Base-by-base conservation (phyloP, 441 rosid genomes). In the Mallotus japonicus region DNA sequence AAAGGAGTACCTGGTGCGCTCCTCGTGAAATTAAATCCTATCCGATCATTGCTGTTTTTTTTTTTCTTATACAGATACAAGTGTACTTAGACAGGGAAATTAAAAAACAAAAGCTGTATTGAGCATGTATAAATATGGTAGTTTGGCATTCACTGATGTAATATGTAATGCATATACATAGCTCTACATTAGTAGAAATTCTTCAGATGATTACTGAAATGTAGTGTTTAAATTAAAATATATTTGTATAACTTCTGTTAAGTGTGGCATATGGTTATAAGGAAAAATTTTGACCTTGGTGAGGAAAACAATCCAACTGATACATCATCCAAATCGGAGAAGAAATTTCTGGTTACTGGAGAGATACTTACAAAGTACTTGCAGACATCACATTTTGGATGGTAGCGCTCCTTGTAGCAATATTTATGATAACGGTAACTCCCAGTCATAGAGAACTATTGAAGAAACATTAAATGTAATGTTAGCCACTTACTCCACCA, bases 361-460 rank as follows among this genome's bases (percentile, higher is more conserved):
- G 40, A 72, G 70, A 57, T 42, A 88, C 98, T 93, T 76, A 95
- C 99, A 71, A 88, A 95, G 77, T 88, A 79, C 72, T 77, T 85
- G 85, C 99, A 95, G 74, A 95, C 97, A 80, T 95, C 98, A 75
- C 99, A 95, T 83, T 79, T 89, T 42, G 97, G 99, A 80, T 85
- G 97, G 79, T 90, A 82, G 13, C 80, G 87, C 81, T 91, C 92
- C 87, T 93, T 95, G 84, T 90, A 89, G 85, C 99, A 95, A 69
- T 87, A 34, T 80, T 91, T 92, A 81, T 95, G 99, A 75, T 83
- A 93, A 66, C 95, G 94, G 56, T 79, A 84, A 77, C 88, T 85
- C 70, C 95, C 96, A 0, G 88, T 88, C 87, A 91, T 79, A 11
- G 99, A 91, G 80, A 90, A 93, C 99, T 95, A 74, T 75, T 77